phyloP scores from a whole-genome alignment of 2,329 filamentous ascomycete genomes.

The Calonectria pseudoreteaudii region DNA sequence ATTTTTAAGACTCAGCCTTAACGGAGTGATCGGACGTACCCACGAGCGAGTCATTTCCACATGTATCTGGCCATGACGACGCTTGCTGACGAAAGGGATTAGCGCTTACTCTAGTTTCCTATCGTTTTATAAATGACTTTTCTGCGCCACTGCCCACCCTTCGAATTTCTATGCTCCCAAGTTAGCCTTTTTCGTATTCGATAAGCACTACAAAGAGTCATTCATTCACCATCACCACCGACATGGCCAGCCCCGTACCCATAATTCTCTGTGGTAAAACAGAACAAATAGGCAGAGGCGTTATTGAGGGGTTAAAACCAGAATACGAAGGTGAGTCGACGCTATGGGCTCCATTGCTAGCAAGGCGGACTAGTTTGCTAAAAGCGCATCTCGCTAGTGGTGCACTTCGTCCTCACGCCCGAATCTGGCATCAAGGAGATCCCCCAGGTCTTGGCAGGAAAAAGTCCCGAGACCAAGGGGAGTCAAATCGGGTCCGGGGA shows the following conservation, averaged over 20 bases:
- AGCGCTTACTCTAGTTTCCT: background rate
- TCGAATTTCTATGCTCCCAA: no score
- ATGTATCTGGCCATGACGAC: background rate
- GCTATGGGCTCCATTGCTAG: background rate
- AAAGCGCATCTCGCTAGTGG: conserved; percentile 20
- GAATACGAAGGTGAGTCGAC: conserved; percentile 40
- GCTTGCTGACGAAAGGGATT: background rate
- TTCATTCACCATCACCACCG: background rate
- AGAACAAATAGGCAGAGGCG: conserved; percentile 35
- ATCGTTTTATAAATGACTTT: background rate
- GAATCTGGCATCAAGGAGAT: conserved; percentile 34
- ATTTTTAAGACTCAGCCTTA: background rate
- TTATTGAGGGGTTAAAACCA: conserved; percentile 40
- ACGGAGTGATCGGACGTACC: background rate
- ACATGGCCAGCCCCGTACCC: conserved; percentile 22
- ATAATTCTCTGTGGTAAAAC: conserved; percentile 41
- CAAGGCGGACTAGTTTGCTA: background rate
- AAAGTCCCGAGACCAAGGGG: background rate
- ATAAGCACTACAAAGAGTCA: background rate
- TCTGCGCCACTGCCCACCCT: background rate
- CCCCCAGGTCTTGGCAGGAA: conserved; percentile 32
- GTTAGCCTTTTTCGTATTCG: background rate
- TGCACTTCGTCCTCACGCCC: conserved; percentile 37
- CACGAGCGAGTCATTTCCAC: background rate
- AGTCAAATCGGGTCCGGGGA: conserved; percentile 20